These are phyloP conservation scores for Cyberlindnera galapagoensis DNA, from an alignment of 805 yeast species.

Conservation along the genomic window DNA sequence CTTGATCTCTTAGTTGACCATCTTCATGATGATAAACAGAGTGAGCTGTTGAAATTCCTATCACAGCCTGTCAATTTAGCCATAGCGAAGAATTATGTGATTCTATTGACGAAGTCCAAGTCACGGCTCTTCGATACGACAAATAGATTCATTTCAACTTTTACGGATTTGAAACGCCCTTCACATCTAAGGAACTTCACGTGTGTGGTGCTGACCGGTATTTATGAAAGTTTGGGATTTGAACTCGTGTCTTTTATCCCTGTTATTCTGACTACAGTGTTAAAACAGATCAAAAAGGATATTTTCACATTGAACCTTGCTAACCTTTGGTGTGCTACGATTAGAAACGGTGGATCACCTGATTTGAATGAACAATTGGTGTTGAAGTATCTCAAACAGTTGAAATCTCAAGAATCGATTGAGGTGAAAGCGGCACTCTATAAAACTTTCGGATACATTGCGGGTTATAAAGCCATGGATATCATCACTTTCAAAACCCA, in stretches of 20 bases:
- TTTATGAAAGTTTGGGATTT: constrained; percentile 28
- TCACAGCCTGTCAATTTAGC: constrained; percentile 15
- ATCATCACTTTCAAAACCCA: constrained; percentile 22
- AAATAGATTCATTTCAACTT: constrained; percentile 23
- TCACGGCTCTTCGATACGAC: constrained; percentile 23
- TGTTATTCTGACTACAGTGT: constrained; percentile 22
- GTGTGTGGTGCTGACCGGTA: constrained; percentile 22
- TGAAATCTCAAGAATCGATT: constrained; percentile 14
- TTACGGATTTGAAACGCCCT: constrained; percentile 23
- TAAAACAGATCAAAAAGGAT: constrained; percentile 30
- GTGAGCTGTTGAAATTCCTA: constrained; percentile 6
- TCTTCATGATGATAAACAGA: constrained; percentile 19
- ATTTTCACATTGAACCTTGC: constrained; percentile 18
- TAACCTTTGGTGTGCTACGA: constrained; percentile 13
- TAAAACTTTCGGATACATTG: constrained; percentile 14
- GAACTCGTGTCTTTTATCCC: constrained; percentile 30
- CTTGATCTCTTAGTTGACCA: constrained; percentile 16
- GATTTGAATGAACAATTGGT: constrained; percentile 12
- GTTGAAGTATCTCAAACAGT: constrained; percentile 16
- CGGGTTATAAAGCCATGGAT: constrained; percentile 26
- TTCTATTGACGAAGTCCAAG: constrained; percentile 16
- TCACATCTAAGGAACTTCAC: constrained; percentile 25
- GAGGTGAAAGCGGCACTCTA: constrained; percentile 13
- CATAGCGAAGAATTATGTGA: constrained; percentile 20
- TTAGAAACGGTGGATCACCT: constrained; percentile 20